Conservation (phyloP, 169 alveolate genomes). For the Plasmodium blacklocki region DNA sequence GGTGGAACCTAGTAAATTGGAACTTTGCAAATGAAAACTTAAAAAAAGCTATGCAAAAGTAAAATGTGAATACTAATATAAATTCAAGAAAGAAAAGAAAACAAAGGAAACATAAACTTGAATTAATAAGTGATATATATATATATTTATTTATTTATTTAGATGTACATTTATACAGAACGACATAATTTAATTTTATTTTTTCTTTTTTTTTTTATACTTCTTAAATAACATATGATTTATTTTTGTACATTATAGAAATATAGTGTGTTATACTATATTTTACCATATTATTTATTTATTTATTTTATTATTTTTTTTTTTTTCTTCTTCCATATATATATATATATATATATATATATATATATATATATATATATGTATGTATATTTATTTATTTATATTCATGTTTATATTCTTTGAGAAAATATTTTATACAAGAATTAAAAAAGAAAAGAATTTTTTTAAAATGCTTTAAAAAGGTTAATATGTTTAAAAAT, state of each 20-base stretch:
- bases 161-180: neutral
- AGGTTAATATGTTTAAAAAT: neutral
- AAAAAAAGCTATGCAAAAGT: slow-evolving; percentile 75
- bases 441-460: neutral
- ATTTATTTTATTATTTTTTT: neutral
- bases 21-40: slow-evolving; percentile 88
- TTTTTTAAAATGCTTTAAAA: neutral
- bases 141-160: neutral
- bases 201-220: neutral
- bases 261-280: no score
- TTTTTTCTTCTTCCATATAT: neutral
- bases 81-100: neutral
- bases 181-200: neutral
- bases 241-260: no score
- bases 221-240: neutral
- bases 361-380: no score
- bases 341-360: no score
- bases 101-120: no score
- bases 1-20: slow-evolving; percentile 97
- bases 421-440: neutral
- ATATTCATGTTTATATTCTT: neutral
- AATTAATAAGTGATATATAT: neutral
- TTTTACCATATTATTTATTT: neutral
- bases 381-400: slow-evolving; percentile 2
- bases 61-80: neutral